Evolutionary conservation across 2,329 filamentous ascomycete genomes (phyloP).

Genomic region (Calonectria multiphialidica): DNA sequence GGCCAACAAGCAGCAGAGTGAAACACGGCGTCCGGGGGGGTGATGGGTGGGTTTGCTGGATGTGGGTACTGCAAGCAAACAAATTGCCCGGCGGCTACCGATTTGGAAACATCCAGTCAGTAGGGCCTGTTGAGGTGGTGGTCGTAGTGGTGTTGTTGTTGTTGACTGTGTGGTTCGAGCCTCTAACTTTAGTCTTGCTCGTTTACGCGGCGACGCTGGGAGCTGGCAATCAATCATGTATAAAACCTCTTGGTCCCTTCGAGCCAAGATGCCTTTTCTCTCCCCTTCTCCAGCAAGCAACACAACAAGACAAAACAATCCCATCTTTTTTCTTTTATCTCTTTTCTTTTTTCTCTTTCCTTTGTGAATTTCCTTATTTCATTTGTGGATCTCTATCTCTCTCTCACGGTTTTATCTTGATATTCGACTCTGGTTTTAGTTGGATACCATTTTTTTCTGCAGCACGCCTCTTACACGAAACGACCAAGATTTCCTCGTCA

Average conservation of each 20-base stretch:
- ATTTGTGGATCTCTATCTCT: slow-evolving; percentile 24
- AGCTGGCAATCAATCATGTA: slow-evolving; percentile 30
- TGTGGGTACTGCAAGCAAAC: background rate
- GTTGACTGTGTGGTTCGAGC: background rate
- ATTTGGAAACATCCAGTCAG: slow-evolving; percentile 34
- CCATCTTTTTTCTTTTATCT: slow-evolving; percentile 30
- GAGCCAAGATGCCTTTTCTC: slow-evolving; percentile 14
- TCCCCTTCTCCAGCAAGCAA: slow-evolving; percentile 38
- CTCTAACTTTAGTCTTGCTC: background rate
- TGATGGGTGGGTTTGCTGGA: background rate
- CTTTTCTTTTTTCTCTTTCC: slow-evolving; percentile 42
- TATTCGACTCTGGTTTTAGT: slow-evolving; percentile 38
- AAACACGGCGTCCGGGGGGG: background rate
- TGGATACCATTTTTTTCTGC: slow-evolving; percentile 23
- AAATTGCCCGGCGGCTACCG: slow-evolving; percentile 38
- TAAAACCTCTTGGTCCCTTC: slow-evolving; percentile 36
- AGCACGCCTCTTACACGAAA: background rate
- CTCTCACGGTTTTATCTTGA: background rate
- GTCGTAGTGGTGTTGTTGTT: slow-evolving; percentile 3
- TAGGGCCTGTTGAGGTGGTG: slow-evolving; percentile 9
- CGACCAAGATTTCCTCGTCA: slow-evolving; percentile 4
- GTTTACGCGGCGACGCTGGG: slow-evolving; percentile 13
- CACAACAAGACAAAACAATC: slow-evolving; percentile 32
- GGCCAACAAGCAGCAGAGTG: background rate
- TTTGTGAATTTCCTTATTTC: slow-evolving; percentile 38